Base-by-base conservation (phyloP, 2,329 filamentous ascomycete genomes). In the Botrytis galanthina region DNA sequence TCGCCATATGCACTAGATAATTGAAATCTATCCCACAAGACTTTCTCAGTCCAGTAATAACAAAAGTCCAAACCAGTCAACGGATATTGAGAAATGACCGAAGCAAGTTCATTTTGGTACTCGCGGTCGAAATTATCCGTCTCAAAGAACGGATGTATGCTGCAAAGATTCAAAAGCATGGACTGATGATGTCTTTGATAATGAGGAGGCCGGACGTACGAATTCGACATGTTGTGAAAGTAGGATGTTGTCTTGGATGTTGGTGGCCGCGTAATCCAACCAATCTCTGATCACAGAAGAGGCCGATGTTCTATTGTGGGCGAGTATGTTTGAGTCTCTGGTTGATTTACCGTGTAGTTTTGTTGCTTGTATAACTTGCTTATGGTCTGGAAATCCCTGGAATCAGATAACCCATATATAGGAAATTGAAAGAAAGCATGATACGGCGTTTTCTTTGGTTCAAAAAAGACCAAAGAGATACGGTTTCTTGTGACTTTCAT, bases 131-230 rank as follows among this genome's bases (percentile, higher is more conserved):
- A 68, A 16, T 9, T 16, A 57, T 68, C 66, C 26, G 66, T 57
- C n/a, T 68, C 66, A 20, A 68, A 68, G n/a, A 26, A 26, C 14
- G 48, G 48, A 26, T 57, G 42, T 37, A 68, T 42, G 66, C 35
- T 29, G n/a, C 37, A 68, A 32, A 68, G 48, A 37, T 68, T 57
- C 10, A 57, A 32, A 3, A 68, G 16, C 66, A 68, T 68, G 1
- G 66, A 68, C 48, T 68, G 66, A 42, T 68, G 54, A 68, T 68
- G 48, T 22, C 66, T 42, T 18, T 68, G 66, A 57, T 68, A 68
- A 57, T 68, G 66, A 68, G 48, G 48, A 26, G 48, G 18, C 2
- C 48, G 66, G 18, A 22, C 10, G n/a, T 42, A 57, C 2, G 18
- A 29, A 12, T 14, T n/a, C 3, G 66, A 57, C 66, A 68, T 68